Base-by-base conservation (phyloP, 1,139 yeast genomes). In the Keqinozyma sinolaborantium region DNA sequence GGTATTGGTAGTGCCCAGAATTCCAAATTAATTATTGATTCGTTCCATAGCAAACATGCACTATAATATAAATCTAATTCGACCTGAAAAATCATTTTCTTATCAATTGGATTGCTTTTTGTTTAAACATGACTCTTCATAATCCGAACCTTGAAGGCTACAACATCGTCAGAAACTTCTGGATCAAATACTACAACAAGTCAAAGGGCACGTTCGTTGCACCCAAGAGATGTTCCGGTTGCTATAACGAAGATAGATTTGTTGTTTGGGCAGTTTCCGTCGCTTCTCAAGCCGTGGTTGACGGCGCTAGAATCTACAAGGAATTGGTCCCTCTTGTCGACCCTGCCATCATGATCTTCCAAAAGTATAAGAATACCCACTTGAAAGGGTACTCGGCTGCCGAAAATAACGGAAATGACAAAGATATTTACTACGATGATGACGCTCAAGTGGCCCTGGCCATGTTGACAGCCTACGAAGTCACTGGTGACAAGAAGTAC, bases 401-500 rank as follows among this genome's bases (percentile, higher is more conserved):
- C 3, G 78, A 73, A 47, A 66, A 74, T 50, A 60, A 59, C 34
- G 72, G 74, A 23, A 73, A 71, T 30, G 82, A 79, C 51, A 61
- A 61, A 29, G 88, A 82, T 50, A 76, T 82, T 30, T 80, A 81
- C 52, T 81, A 78, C 44, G 90, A 82, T 51, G 90, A 82, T 48
- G 83, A 81, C 49, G 90, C 88, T 4, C 90, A 82, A 50, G 79
- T 80, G 11, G 82, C 84, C 13, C 69, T 81, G 44, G 83, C 83
- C 8, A 66, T 79, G 47, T 60, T 82, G 36, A 70, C 81, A 2
- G 85, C 86, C 1, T 82, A 77, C 48, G 87, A 81, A 46, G 86
- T 78, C 15, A 79, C 87, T 1, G 74, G 75, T 1, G 70, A 79
- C 41, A 60, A 60, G 42, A 58, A 60, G 30, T 77, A 63, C 47